Evolutionary conservation across 73 alveolate genomes (phyloP), one percentile per base, ranked within the genome.

Genomic region (Tetrahymena elliotti): DNA sequence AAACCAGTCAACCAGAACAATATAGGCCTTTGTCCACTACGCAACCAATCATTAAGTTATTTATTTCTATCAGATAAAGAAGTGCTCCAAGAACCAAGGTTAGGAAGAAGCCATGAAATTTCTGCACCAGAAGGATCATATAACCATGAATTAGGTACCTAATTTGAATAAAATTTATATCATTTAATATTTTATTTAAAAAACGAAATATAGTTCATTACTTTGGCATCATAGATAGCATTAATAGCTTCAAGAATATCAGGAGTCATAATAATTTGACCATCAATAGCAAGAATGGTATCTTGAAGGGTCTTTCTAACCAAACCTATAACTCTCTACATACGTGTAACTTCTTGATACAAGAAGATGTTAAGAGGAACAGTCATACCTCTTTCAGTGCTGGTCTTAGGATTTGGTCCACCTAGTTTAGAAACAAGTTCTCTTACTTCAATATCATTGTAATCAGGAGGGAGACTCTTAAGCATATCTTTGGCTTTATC

Each of bases 111-210:
- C 99, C 99, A 99, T 22, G 99, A 97, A 84, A 99, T 99, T 97
- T 99, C 99, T 5, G 99, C 99, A 33, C 99, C 99, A 84, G 99
- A 98, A 53, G 99, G 99, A 96, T 99, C 99, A 97, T 97, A 98
- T 97, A 98, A 96, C 99, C 99, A 99, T 82, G 97, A 98, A 31
- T 95, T 93, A n/a, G 99, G 99, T 68, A 98, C 88, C 88, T 68
- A 68, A 27, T 68, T 68, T 16, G 2, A 68, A 18, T 68, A 18
- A 68, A 68, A 31, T 24, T 68, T 4, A 68, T 18, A 68, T 1
- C 9, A 4, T 4, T 40, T 40, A 4, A 40, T 1, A 3, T 12
- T 2, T 18, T 18, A 47, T 22, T 47, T 12, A 18, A 18, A 47
- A 4, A 12, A 47, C 20, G 3, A 47, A 47, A 47, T 47, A 27